phyloP scores from a whole-genome alignment of 2,329 filamentous ascomycete genomes.

The Nemania abortiva region DNA sequence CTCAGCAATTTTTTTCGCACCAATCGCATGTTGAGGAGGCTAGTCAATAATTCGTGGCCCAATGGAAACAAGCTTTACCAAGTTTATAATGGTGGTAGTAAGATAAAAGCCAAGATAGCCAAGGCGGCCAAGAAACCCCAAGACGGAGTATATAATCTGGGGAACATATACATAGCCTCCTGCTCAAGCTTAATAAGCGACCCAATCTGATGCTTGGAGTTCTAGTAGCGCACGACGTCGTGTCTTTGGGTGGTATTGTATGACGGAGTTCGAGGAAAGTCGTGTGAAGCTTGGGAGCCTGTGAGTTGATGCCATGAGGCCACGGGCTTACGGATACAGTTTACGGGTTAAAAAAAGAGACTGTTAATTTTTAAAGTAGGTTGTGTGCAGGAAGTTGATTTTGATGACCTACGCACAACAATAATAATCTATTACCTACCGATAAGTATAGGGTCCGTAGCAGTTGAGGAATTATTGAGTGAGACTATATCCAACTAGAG shows the following conservation, averaged over 20 bases:
- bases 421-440: too few species aligned
- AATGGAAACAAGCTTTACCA: background rate
- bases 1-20: constrained; percentile 20
- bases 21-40: constrained; percentile 19
- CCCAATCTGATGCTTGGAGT: constrained; percentile 12
- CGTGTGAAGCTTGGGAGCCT: background rate
- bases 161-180: background rate
- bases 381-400: too few species aligned
- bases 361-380: too few species aligned
- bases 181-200: constrained; percentile 5
- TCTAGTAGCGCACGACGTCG: background rate
- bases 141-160: constrained; percentile 27
- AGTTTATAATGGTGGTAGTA: background rate
- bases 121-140: constrained; percentile 25
- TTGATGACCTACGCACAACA: too few species aligned
- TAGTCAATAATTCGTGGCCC: background rate
- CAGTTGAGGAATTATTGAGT: background rate
- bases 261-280: background rate
- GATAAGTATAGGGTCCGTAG: too few species aligned
- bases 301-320: too few species aligned
- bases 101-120: constrained; percentile 28
- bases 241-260: background rate
- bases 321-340: too few species aligned
- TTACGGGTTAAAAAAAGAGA: too few species aligned
- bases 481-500: constrained; percentile 22